Percentiles rank a stretch among this genome's conserved stretches.
These are phyloP conservation scores for Catharanthus roseus DNA, from an alignment of 257 asterid species.

Conservation along the genomic window DNA sequence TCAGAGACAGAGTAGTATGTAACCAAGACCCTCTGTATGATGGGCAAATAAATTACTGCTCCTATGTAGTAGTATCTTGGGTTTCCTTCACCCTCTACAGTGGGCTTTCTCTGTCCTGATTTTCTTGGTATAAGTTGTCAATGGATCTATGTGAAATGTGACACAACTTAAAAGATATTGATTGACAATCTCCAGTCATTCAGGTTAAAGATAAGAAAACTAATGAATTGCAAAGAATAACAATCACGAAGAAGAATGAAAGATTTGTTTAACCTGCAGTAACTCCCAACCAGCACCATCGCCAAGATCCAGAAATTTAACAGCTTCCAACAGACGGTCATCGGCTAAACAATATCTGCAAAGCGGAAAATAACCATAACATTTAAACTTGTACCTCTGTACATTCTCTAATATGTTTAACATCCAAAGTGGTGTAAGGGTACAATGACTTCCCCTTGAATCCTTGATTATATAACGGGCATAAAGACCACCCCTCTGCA, in stretches of 20 bases:
- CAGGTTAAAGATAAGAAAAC: background rate
- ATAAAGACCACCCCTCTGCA: background rate
- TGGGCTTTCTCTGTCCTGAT: background rate
- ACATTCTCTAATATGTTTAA: background rate
- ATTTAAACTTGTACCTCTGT: background rate
- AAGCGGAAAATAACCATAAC: slow-evolving; percentile 20
- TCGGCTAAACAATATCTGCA: slow-evolving; percentile 27
- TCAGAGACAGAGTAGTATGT: background rate
- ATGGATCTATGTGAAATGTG: background rate
- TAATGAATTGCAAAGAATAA: background rate
- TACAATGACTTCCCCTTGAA: background rate
- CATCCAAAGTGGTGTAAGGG: background rate
- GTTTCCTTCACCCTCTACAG: background rate
- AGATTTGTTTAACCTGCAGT: slow-evolving; percentile 60
- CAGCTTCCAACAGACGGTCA: slow-evolving; percentile 27
- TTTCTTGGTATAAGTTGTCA: no score
- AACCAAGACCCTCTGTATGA: background rate
- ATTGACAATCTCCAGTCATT: background rate
- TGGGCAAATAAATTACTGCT: background rate
- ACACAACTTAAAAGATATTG: background rate
- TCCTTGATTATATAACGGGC: background rate
- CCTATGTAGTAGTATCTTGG: background rate
- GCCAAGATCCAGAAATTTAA: slow-evolving; percentile 70
- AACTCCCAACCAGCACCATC: slow-evolving; percentile 87
- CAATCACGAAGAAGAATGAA: slow-evolving; percentile 6